Base-by-base conservation (phyloP, 148 eudicot genomes). In the Oxyria digyna region DNA sequence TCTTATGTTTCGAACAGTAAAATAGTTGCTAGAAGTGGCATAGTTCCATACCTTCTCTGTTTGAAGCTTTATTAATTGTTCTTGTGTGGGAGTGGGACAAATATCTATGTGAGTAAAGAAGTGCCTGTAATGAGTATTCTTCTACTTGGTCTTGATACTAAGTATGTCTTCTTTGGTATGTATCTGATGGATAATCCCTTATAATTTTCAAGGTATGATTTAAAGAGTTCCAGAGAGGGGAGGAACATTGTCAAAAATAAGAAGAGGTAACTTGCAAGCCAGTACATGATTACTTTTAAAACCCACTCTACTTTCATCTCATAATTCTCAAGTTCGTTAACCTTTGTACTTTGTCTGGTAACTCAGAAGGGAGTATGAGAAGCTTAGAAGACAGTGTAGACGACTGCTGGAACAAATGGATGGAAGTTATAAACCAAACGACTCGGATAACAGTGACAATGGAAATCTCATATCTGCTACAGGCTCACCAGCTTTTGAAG, bases 331-430 rank as follows among this genome's bases (percentile, higher is more conserved):
- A 52, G 42, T 49, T 21, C 13, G 18, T 24, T 21, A n/a, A 62
- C 38, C 55, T 49, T 20, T 20, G 65, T 72, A 45, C 17, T 42
- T 15, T 76, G 23, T 69, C 31, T 46, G 37, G 46, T 65, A 18
- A 46, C 71, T 78, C 85, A 94, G 98, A 71, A 87, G 88, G 81
- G 93, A 90, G 74, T 94, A 94, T 57, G 96, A 88, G 81, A 88
- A 77, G 77, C 83, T 94, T 45, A 74, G 98, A 68, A 82, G 86
- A 74, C 87, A 78, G 57, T 89, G 96, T 67, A 87, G 83, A 64
- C 84, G 83, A 67, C 78, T 87, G 48, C 76, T 87, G 24, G 87
- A 82, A 76, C 80, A 69, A 59, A 74, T 71, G 62, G 72, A 71
- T 49, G 82, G 72, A 20, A 79, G 37, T 54, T 24, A 52, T 6